phyloP scores from a whole-genome alignment of 306 rosid species.

The Quercus suber region DNA sequence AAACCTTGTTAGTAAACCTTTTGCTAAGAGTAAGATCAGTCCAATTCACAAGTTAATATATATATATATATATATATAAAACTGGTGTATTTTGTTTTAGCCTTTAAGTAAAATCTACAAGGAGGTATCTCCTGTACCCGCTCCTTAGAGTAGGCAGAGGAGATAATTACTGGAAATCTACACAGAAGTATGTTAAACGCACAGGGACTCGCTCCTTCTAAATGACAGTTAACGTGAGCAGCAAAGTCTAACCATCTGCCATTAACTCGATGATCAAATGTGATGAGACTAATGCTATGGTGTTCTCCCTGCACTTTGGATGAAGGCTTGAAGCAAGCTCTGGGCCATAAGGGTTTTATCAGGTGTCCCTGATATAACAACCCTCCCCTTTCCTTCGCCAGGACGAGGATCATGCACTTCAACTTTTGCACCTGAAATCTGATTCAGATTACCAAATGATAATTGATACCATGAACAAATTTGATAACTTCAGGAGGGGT shows the following conservation, averaged over 20 bases:
- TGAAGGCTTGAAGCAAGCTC: constrained; percentile 70
- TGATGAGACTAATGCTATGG: background rate
- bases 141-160: too few relatives aligned
- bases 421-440: constrained; percentile 74
- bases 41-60: too few relatives aligned
- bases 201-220: background rate
- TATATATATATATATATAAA: too few relatives aligned
- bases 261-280: background rate
- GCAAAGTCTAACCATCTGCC: background rate
- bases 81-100: too few relatives aligned
- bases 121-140: background rate
- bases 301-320: constrained; percentile 34
- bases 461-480: background rate
- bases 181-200: background rate
- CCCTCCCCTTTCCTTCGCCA: constrained; percentile 53
- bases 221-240: background rate
- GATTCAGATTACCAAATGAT: constrained; percentile 21
- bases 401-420: constrained; percentile 47
- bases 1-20: too few relatives aligned
- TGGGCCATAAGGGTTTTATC: constrained; percentile 65
- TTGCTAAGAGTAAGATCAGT: too few relatives aligned
- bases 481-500: background rate
- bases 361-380: constrained; percentile 66
- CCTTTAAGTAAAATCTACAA: background rate
- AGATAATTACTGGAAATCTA: background rate